phyloP scores from a whole-genome alignment of 2,329 filamentous ascomycete species.

The Colletotrichum sp. region DNA sequence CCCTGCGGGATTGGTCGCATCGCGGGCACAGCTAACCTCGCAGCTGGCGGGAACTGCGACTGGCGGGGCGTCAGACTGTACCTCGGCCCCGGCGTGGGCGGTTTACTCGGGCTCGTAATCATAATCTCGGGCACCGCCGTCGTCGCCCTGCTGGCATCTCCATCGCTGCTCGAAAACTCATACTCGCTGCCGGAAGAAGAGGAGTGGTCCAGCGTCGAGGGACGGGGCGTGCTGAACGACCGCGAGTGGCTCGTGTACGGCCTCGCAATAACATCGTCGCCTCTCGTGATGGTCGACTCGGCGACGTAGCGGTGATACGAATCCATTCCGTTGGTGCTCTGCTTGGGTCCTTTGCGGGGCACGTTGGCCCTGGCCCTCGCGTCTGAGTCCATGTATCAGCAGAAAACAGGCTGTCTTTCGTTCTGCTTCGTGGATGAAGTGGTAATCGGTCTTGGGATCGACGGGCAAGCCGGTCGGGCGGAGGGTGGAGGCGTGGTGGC shows the following conservation, averaged over 20 bases:
- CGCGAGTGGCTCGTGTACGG: slow-evolving; percentile 18
- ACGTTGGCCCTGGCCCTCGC: slow-evolving; percentile 23
- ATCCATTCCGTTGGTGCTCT: slow-evolving; percentile 19
- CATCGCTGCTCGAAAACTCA: neutral
- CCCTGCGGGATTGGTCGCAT: neutral
- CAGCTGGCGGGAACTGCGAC: neutral
- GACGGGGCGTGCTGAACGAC: slow-evolving; percentile 18
- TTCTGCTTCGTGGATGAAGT: neutral
- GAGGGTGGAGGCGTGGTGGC: neutral
- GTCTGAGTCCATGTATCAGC: slow-evolving; percentile 13
- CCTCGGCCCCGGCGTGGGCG: neutral
- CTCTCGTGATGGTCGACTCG: neutral
- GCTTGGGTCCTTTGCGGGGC: slow-evolving; percentile 13
- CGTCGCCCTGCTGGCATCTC: neutral
- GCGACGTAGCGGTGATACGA: slow-evolving; percentile 23
- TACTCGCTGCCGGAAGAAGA: neutral
- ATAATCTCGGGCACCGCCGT: slow-evolving; percentile 8
- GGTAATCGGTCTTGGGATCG: neutral
- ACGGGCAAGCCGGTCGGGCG: neutral
- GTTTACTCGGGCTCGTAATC: slow-evolving; percentile 3
- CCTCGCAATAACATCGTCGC: neutral
- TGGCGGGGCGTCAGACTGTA: slow-evolving; percentile 2
- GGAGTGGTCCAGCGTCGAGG: neutral
- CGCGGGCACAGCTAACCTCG: neutral
- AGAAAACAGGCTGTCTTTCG: neutral